These are phyloP conservation scores for Coffea humblotiana DNA, from an alignment of 305 asterid genomes.

Conservation along the genomic window DNA sequence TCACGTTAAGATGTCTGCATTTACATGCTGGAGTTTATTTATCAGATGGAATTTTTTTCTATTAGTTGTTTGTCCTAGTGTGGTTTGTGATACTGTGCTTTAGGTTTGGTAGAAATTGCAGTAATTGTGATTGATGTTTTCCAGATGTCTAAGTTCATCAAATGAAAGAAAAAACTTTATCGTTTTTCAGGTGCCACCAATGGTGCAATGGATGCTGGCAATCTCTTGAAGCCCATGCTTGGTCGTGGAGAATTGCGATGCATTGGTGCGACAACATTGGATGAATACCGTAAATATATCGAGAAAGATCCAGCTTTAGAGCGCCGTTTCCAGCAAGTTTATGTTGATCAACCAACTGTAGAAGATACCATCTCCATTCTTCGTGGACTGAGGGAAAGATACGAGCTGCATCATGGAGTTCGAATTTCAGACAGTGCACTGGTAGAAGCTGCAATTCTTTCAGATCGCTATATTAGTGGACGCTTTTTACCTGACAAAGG, in stretches of 20 bases:
- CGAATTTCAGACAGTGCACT: slow-evolving; percentile 90
- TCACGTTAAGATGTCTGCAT: too few species aligned
- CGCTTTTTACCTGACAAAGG: slow-evolving; percentile 99
- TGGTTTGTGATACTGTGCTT: too few species aligned
- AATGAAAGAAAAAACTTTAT: too few species aligned
- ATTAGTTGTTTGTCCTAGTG: too few species aligned
- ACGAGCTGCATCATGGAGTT: slow-evolving; percentile 97
- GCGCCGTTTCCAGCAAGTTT: slow-evolving; percentile 94
- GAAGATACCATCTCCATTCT: slow-evolving; percentile 91
- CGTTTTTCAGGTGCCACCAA: too few species aligned
- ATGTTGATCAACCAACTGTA: slow-evolving; percentile 85
- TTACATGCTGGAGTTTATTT: too few species aligned
- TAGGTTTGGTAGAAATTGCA: too few species aligned
- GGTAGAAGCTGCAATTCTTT: slow-evolving; percentile 87
- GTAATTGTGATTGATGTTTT: too few species aligned
- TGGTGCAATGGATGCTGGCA: slow-evolving; percentile 99
- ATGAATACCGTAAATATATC: slow-evolving; percentile 85
- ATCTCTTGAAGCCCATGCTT: slow-evolving; percentile 95
- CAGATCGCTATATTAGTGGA: slow-evolving; percentile 85
- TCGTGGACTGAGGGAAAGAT: slow-evolving; percentile 91
- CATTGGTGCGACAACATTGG: slow-evolving; percentile 95
- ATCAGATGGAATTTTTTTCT: too few species aligned
- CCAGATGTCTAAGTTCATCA: too few species aligned
- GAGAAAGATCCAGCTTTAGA: slow-evolving; percentile 96
- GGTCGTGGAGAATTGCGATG: slow-evolving; percentile 98